phyloP scores from a whole-genome alignment of 345 rosid genomes.

The Melaleuca quinquenervia region DNA sequence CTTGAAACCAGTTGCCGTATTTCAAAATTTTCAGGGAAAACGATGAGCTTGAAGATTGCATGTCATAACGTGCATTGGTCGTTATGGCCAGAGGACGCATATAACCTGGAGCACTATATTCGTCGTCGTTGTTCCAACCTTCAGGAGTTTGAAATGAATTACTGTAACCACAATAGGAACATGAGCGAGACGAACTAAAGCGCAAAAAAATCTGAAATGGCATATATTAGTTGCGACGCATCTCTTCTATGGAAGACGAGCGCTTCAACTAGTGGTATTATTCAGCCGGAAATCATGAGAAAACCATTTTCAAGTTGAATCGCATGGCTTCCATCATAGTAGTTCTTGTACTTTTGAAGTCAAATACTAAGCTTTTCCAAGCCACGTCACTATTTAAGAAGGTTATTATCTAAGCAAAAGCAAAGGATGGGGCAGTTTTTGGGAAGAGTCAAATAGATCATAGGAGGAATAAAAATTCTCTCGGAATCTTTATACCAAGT shows the following conservation, averaged over 20 bases:
- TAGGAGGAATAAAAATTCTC: not conserved
- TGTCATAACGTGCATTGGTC: slow-evolving; percentile 71
- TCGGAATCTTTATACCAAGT: not conserved
- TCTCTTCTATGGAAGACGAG: not conserved
- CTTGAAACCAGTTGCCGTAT: not conserved
- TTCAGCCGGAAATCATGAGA: not conserved
- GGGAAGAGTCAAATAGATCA: not conserved
- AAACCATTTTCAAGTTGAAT: not conserved
- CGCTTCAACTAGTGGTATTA: not conserved
- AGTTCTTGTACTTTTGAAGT: not conserved
- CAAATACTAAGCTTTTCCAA: not conserved
- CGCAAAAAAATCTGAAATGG: not conserved
- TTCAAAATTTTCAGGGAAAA: not conserved
- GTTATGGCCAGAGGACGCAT: slow-evolving; percentile 92
- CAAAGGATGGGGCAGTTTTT: not conserved
- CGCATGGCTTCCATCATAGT: not conserved
- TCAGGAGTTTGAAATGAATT: slow-evolving; percentile 91
- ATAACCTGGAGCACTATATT: slow-evolving; percentile 56
- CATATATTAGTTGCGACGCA: not conserved
- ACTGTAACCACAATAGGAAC: slow-evolving; percentile 17
- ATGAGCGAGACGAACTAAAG: not conserved
- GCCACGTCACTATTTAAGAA: not conserved
- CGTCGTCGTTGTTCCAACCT: slow-evolving; percentile 56
- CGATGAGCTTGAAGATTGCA: not conserved
- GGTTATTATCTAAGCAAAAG: not conserved